A percentile compares a stretch with the other conserved stretches of the same genome.
Evolutionary conservation across 768 basidiomycete species (phyloP).

Genomic region (Antrodiella citrinella): DNA sequence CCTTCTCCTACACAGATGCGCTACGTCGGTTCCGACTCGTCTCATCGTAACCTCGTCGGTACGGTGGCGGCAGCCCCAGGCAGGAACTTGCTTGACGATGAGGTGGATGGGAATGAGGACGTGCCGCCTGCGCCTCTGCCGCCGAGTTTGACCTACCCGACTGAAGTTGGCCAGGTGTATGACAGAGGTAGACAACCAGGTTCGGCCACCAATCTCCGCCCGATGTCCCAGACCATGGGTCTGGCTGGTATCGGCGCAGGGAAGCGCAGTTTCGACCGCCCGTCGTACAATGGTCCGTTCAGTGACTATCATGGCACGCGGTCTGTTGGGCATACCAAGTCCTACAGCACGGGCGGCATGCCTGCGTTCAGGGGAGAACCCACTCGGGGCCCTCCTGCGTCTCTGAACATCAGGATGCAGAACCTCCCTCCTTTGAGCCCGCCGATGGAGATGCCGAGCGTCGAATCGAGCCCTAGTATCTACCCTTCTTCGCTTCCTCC

Average conservation of each 20-base stretch:
- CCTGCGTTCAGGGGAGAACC: slow-evolving; percentile 1
- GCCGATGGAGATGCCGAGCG: slow-evolving; percentile 1
- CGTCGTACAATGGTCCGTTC: slow-evolving; percentile 12
- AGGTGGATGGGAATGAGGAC: not conserved
- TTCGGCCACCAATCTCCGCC: not conserved
- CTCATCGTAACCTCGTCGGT: slow-evolving; percentile 4
- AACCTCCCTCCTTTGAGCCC: not conserved
- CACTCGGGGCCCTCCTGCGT: slow-evolving; percentile 6
- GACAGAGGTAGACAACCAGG: not conserved
- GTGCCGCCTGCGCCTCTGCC: not conserved
- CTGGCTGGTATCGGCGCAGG: slow-evolving; percentile 10
- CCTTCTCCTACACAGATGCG: slow-evolving; percentile 16
- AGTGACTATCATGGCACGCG: slow-evolving; percentile 9
- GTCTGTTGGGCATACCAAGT: not conserved
- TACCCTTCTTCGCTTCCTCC: slow-evolving; percentile 15
- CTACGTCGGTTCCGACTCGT: slow-evolving; percentile 5
- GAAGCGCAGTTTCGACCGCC: not conserved
- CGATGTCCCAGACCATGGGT: not conserved
- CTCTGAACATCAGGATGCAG: slow-evolving; percentile 16
- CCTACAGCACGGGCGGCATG: not conserved
- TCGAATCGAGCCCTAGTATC: slow-evolving; percentile 15
- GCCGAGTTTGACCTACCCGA: not conserved
- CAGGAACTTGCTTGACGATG: slow-evolving; percentile 1
- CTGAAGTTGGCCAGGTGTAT: not conserved
- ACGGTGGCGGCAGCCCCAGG: not conserved